These are phyloP conservation scores for Podospora bellae-mahoneyi DNA, from an alignment of 495 filamentous ascomycete genomes.

Conservation along the genomic window DNA sequence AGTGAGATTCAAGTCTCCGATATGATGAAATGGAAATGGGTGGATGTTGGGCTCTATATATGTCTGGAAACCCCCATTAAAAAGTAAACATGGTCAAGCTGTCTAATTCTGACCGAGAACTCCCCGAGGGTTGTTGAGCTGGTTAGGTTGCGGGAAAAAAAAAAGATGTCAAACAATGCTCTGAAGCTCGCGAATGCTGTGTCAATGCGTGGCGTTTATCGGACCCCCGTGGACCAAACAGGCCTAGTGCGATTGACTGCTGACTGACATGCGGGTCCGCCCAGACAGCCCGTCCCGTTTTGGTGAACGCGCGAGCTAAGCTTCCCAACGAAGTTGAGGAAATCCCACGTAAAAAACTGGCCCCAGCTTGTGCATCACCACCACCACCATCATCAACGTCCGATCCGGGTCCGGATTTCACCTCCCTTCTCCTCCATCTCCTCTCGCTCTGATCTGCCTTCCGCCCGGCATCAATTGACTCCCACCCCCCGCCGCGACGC, in stretches of 20 bases:
- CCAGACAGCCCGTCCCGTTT: conserved; percentile 25
- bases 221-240: background rate
- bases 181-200: background rate
- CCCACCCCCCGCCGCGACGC: background rate
- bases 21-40: background rate
- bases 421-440: conserved; percentile 11
- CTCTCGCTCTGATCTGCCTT: background rate
- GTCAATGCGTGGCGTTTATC: conserved; percentile 3
- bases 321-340: conserved; percentile 30
- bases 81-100: background rate
- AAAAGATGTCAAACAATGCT: background rate
- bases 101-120: background rate
- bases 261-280: conserved; percentile 15
- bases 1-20: background rate
- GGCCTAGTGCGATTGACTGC: background rate
- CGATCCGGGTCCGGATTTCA: conserved; percentile 23
- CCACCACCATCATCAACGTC: conserved; percentile 16
- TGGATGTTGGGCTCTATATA: background rate
- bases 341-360: conserved; percentile 33
- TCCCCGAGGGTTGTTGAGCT: background rate
- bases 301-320: conserved; percentile 28
- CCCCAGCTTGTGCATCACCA: conserved; percentile 25
- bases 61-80: no score
- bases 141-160: background rate
- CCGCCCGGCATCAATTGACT: conserved; percentile 27